These are phyloP conservation scores for Alternaria rosae DNA, from an alignment of 2,329 filamentous ascomycete genomes.

Conservation along the genomic window DNA sequence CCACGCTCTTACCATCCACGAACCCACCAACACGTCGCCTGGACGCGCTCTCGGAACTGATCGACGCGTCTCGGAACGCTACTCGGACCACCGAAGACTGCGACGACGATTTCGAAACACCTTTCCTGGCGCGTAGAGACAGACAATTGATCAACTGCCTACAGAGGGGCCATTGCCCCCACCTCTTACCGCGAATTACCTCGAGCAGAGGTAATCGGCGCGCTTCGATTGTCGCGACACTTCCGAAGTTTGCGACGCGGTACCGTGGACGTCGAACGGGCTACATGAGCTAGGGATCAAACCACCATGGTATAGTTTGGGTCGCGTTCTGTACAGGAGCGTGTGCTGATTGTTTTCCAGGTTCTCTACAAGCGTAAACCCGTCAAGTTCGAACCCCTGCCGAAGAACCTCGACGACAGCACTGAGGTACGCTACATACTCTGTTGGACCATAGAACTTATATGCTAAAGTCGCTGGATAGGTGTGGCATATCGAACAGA, in stretches of 20 bases:
- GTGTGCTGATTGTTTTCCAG: constrained; percentile 58
- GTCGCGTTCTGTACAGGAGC: constrained; percentile 4
- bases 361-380: constrained; percentile 97
- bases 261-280: constrained; percentile 21
- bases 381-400: constrained; percentile 78
- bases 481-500: constrained; percentile 92
- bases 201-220: constrained; percentile 10
- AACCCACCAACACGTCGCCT: constrained; percentile 34
- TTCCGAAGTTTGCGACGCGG: constrained; percentile 41
- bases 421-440: constrained; percentile 70
- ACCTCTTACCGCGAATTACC: background rate
- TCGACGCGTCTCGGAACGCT: constrained; percentile 49
- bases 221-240: constrained; percentile 32
- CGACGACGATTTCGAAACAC: constrained; percentile 40
- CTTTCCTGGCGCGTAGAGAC: constrained; percentile 29
- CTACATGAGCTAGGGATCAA: constrained; percentile 39
- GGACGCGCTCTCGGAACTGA: constrained; percentile 55
- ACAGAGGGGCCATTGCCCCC: constrained; percentile 20
- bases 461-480: constrained; percentile 53
- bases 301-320: constrained; percentile 45
- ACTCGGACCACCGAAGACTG: constrained; percentile 39
- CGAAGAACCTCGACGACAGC: constrained; percentile 78
- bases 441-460: constrained; percentile 19
- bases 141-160: constrained; percentile 13
- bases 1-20: constrained; percentile 36